Base-by-base conservation (phyloP, 352 stramenopile genomes). In the Globisporangium cystogenes region DNA sequence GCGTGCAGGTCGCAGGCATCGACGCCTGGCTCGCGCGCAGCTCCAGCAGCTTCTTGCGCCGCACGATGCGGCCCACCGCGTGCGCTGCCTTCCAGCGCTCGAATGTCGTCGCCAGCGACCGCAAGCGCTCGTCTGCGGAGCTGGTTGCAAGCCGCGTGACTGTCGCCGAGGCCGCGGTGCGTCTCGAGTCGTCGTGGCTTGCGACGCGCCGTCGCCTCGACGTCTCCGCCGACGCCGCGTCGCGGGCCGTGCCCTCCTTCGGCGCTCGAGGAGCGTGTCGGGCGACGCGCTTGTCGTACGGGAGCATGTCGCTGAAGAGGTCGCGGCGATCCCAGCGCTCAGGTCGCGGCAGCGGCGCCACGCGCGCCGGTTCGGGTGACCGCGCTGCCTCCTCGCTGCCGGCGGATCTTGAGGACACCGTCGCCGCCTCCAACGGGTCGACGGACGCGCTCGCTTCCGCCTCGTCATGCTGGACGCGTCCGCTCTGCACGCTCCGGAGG, bases 251-350 rank as follows among this genome's bases (percentile, higher is more conserved):
- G 10, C 8, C 24, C 6, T 20, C 10, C 23, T 49, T 33, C 15
- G 1, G 44, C 41, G 37, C 40, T 47, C 24, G 47, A 47, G 26
- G 26, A 2, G 26, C 26, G 4, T 20, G 2, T 37, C 44, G 12
- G 11, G 27, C 21, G 26, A 18, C 6, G 2, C 24, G 11, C 16
- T 37, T 24, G 44, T 50, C 45, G 26, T 39, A 24, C 12, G 27
- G 36, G 15, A 83, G 35, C 65, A 82, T 68, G 39, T 84, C 75
- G 18, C 71, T 62, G 55, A 84, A 84, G 5, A 52, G 65, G 46
- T 86, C 74, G 1, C 42, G 44, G 1, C 23, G 42, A 21, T 3
- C 4, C 42, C 3, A n/a, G 42, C 20, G 26, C 23, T 21, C 15
- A 5, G 7, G n/a, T 18, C 7, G 23, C 23, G 21, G 7, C 42